Evolutionary conservation across 371 early-diverging fungal genomes (phyloP), one percentile per base, ranked within the genome.

Genomic region (Rhizopus sp.): DNA sequence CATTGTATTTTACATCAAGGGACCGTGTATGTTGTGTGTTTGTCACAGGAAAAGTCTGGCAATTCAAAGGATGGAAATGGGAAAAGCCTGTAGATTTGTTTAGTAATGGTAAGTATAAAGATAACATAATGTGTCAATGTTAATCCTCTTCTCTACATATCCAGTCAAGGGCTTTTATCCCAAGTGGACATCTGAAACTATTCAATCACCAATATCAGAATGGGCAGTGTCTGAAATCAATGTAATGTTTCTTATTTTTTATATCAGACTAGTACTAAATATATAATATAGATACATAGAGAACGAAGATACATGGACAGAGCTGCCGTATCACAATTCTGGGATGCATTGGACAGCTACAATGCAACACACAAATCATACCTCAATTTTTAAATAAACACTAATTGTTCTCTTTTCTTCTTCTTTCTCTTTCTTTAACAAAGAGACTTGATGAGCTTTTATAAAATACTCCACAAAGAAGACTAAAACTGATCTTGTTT

Each of bases 31-130:
- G 92, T 0, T 93, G 90, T 44, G 94, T 95, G 13, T 91, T 97
- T 68, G 88, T 91, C 12, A 85, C 84, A 40, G 96, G 96, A 30
- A 91, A 90, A 39, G 81, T 82, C 37, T 97, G 97, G 97, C 96
- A 97, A 70, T 94, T 95, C 69, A 92, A 91, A 61, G 85, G 87
- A 23, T 96, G 94, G 94, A 88, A 84, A 60, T 94, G 92, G 86
- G 82, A 82, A 44, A 82, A 85, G 23, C 94, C 95, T 1, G 78
- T 86, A 9, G 89, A 91, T 45, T 66, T 96, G 12, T 95, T 96
- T 70, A 75, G 79, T 15, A 81, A 88, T 69, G 86, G 87, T 87
- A 83, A 66, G 47, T 10, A 17, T 30, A 10, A 13, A 10, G 38
- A 9, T 16, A 31, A 15, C 0, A 55, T 12, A 13, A 50, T 34